Evolutionary conservation across 2,329 filamentous ascomycete species (phyloP).

Genomic region (Aspergillus amoenus): DNA sequence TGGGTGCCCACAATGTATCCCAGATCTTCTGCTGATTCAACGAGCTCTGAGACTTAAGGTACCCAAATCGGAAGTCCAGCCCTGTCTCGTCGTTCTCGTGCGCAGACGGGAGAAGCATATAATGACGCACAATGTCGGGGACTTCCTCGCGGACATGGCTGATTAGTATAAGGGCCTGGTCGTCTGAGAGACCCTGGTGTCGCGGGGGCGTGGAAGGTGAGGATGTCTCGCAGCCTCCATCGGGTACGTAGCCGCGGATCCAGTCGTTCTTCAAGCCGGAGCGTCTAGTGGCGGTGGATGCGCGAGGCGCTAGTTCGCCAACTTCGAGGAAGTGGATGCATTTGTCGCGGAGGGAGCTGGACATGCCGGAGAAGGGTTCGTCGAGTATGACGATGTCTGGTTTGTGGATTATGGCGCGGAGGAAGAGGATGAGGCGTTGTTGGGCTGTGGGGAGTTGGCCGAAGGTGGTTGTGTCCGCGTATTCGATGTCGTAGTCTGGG

Average conservation of each 20-base stretch:
- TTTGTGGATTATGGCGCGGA: conserved; percentile 76
- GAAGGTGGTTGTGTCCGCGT: conserved; percentile 77
- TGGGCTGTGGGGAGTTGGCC: conserved; percentile 53
- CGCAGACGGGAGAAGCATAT: conserved; percentile 71
- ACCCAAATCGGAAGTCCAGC: conserved; percentile 34
- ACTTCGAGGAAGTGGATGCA: conserved; percentile 76
- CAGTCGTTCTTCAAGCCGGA: conserved; percentile 9
- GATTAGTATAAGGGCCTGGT: conserved; percentile 86
- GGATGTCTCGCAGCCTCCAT: neutral
- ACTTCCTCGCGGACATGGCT: conserved; percentile 90
- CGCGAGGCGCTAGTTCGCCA: conserved; percentile 50
- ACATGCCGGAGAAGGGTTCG: conserved; percentile 85
- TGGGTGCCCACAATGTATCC: conserved; percentile 30
- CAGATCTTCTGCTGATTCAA: conserved; percentile 27
- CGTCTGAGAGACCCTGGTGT: conserved; percentile 58
- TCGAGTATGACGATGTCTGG: conserved; percentile 82
- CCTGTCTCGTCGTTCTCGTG: conserved; percentile 18
- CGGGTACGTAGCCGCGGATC: conserved; percentile 13
- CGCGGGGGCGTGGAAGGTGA: conserved; percentile 8
- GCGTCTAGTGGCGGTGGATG: conserved; percentile 20
- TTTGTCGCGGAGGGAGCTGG: conserved; percentile 77
- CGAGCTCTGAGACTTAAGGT: conserved; percentile 20
- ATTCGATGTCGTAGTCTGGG: conserved; percentile 46
- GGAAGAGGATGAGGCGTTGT: conserved; percentile 81
- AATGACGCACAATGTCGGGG: conserved; percentile 77